Percentiles rank a stretch among this genome's conserved stretches.
Conservation (phyloP, 2,329 filamentous ascomycete genomes). For the Pseudocercospora vitis region DNA sequence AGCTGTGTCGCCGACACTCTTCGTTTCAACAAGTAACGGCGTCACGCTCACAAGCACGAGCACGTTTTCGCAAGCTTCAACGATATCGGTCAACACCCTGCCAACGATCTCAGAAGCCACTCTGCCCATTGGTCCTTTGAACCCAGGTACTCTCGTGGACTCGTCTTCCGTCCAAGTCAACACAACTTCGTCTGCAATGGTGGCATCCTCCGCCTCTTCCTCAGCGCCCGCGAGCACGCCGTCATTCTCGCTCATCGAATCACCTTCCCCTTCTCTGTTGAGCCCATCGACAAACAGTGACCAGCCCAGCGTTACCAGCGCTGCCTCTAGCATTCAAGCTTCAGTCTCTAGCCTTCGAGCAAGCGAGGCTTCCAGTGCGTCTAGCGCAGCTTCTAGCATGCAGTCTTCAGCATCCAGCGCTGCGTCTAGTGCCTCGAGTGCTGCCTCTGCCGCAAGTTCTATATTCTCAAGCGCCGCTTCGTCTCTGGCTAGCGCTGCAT, state of each 20-base stretch:
- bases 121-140: neutral
- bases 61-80: conserved; percentile 1
- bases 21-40: conserved; percentile 1
- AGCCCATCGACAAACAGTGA: neutral
- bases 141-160: neutral
- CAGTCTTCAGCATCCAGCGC: conserved; percentile 6
- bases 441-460: conserved; percentile 3
- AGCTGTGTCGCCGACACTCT: neutral
- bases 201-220: neutral
- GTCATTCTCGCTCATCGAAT: conserved; percentile 4
- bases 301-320: neutral
- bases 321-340: conserved; percentile 10
- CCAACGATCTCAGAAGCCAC: neutral
- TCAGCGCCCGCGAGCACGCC: neutral
- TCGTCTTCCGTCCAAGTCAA: too few relatives aligned
- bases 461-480: conserved; percentile 9
- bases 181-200: too few relatives aligned
- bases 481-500: conserved; percentile 2
- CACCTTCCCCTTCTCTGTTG: neutral
- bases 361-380: conserved; percentile 2
- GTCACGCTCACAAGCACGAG: conserved; percentile 12
- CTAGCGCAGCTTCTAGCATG: neutral
- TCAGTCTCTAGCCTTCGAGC: neutral
- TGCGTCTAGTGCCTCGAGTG: conserved; percentile 1
- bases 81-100: neutral